Conservation (phyloP, 371 early-diverging fungal genomes). For the Phascolomyces articulosus region DNA sequence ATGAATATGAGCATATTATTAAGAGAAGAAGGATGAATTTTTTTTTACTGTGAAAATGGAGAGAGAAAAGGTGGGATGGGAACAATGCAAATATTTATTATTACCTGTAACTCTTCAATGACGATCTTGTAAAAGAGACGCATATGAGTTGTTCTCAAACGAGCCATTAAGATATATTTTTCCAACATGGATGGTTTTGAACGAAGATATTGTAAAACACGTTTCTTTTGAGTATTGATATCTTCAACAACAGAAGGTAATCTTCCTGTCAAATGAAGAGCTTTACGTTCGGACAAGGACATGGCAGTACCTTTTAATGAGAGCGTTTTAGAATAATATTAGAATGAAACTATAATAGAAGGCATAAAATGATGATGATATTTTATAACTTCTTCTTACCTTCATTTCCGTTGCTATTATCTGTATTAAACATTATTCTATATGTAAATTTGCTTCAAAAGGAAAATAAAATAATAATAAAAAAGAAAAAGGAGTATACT, state of each 20-base stretch:
- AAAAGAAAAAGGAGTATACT: not conserved
- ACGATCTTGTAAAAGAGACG: conserved; percentile 82
- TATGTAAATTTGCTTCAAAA: no score
- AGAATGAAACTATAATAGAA: no score
- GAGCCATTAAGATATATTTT: conserved; percentile 82
- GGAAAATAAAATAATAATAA: not conserved
- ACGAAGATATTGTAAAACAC: conserved; percentile 71
- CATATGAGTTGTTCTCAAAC: conserved; percentile 75
- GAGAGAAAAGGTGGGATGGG: no score
- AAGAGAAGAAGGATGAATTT: no score
- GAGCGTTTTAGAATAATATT: not conserved
- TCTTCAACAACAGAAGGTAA: conserved; percentile 73
- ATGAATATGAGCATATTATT: not conserved
- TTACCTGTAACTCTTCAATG: conserved; percentile 71
- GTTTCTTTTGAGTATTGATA: conserved; percentile 72
- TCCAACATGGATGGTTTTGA: conserved; percentile 70
- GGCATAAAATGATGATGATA: no score
- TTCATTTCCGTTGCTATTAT: not conserved
- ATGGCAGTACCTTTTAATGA: not conserved
- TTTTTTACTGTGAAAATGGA: no score
- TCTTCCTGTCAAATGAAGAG: conserved; percentile 57
- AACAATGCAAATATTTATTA: no score
- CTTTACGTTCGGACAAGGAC: not conserved
- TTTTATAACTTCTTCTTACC: no score
- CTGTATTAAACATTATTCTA: not conserved